Evolutionary conservation across 352 stramenopile species (phyloP).

Genomic region (Blastocystis sp.): DNA sequence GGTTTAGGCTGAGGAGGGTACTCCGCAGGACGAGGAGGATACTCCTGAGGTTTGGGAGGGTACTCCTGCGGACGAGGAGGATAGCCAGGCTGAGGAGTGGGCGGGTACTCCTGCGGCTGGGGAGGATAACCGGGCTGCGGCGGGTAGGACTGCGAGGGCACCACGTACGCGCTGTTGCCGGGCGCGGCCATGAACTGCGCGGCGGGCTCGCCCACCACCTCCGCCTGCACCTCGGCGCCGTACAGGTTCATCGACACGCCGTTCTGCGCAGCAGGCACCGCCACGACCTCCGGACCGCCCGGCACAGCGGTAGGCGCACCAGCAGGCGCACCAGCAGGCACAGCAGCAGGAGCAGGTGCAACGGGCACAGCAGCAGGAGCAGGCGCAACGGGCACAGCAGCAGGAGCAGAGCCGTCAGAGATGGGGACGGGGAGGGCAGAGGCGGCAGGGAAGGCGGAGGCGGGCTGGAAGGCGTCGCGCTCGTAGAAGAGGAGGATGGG

Average conservation of each 20-base stretch:
- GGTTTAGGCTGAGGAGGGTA: constrained; percentile 32
- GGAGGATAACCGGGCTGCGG: neutral
- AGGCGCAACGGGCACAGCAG: neutral
- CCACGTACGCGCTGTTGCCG: constrained; percentile 22
- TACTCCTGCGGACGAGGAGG: neutral
- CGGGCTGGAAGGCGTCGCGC: neutral
- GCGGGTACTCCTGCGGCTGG: neutral
- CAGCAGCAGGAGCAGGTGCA: neutral
- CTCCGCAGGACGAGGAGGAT: neutral
- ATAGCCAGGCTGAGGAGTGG: neutral
- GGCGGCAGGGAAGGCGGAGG: neutral
- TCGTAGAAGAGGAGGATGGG: constrained; percentile 55
- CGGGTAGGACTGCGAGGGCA: neutral
- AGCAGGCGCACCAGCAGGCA: neutral
- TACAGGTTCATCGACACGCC: constrained; percentile 44
- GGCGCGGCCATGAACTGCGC: neutral
- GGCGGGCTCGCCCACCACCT: constrained; percentile 4
- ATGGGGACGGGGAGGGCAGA: neutral
- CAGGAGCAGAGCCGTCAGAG: neutral
- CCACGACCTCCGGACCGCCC: no score
- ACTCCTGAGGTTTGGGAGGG: neutral
- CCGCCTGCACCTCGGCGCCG: neutral
- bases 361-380: neutral
- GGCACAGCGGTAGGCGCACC: neutral
- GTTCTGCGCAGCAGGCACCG: neutral